Evolutionary conservation across 1,284 basidiomycete species (phyloP).

Genomic region (Cerioporus squamosus): DNA sequence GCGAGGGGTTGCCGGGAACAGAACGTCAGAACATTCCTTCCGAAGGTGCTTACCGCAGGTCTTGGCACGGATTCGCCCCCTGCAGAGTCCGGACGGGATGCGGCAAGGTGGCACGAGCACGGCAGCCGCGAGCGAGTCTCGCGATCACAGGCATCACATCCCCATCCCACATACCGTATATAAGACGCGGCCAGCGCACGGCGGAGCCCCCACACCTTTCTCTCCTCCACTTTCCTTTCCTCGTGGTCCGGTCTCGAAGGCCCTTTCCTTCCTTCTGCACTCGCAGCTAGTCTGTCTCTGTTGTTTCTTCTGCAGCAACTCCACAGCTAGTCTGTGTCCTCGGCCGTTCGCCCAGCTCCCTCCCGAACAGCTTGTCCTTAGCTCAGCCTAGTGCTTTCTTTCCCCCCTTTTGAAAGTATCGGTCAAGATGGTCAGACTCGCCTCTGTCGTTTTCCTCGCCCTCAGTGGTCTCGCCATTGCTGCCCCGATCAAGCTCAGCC

Average conservation of each 20-base stretch:
- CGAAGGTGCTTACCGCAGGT: background rate
- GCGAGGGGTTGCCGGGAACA: slow-evolving; percentile 18
- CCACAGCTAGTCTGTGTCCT: slow-evolving; percentile 27
- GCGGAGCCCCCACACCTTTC: slow-evolving; percentile 9
- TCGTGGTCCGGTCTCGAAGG: slow-evolving; percentile 28
- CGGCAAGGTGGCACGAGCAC: background rate
- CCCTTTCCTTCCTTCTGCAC: slow-evolving; percentile 23
- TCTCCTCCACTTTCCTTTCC: slow-evolving; percentile 27
- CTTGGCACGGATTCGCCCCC: background rate
- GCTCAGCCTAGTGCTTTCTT: background rate
- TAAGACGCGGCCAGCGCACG: background rate
- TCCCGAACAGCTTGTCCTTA: background rate
- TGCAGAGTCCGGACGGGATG: background rate
- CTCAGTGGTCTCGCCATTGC: slow-evolving; percentile 15
- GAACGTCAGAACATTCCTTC: slow-evolving; percentile 19
- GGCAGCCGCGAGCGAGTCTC: background rate
- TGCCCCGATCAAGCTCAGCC: slow-evolving; percentile 14
- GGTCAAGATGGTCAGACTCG: slow-evolving; percentile 19
- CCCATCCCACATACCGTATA: slow-evolving; percentile 1
- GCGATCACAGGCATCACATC: background rate
- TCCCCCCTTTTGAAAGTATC: background rate
- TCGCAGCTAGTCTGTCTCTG: slow-evolving; percentile 28
- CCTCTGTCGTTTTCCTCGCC: slow-evolving; percentile 15
- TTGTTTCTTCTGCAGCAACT: slow-evolving; percentile 24
- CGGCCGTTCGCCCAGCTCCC: slow-evolving; percentile 5